phyloP scores from a whole-genome alignment of 2,329 filamentous ascomycete species.

The Colletotrichum sp. region DNA sequence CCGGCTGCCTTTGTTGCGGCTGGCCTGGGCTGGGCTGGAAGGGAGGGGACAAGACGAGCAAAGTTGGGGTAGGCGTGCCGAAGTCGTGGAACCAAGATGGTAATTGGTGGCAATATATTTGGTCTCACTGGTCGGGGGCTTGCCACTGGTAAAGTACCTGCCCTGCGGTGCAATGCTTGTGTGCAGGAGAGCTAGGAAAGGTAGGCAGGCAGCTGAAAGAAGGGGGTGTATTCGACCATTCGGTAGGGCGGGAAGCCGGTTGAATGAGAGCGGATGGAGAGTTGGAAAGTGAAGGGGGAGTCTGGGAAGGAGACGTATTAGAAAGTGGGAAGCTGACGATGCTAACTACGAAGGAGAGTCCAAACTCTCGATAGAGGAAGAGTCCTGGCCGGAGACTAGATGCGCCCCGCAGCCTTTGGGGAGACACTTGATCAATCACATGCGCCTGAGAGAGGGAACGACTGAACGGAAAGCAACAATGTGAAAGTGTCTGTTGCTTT shows the following conservation, averaged over 20 bases:
- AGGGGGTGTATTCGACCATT: neutral
- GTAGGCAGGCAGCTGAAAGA: neutral
- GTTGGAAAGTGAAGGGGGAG: neutral
- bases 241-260: neutral
- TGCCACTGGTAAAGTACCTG: neutral
- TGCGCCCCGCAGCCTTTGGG: too few species aligned
- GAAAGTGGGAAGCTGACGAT: neutral
- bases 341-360: neutral
- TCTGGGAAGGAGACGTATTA: neutral
- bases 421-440: neutral
- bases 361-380: too few species aligned
- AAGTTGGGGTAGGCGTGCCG: conserved; percentile 5
- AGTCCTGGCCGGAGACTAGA: too few species aligned
- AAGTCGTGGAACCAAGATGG: neutral
- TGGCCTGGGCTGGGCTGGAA: neutral
- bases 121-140: neutral
- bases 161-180: neutral
- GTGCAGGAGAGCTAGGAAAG: neutral
- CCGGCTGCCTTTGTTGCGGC: neutral
- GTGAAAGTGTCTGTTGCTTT: neutral
- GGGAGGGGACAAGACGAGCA: neutral
- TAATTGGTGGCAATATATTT: conserved; percentile 18
- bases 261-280: neutral
- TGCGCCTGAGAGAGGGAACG: neutral
- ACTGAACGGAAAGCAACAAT: neutral